Evolutionary conservation across 306 rosid genomes (phyloP).

Genomic region (Cicer arietinum): DNA sequence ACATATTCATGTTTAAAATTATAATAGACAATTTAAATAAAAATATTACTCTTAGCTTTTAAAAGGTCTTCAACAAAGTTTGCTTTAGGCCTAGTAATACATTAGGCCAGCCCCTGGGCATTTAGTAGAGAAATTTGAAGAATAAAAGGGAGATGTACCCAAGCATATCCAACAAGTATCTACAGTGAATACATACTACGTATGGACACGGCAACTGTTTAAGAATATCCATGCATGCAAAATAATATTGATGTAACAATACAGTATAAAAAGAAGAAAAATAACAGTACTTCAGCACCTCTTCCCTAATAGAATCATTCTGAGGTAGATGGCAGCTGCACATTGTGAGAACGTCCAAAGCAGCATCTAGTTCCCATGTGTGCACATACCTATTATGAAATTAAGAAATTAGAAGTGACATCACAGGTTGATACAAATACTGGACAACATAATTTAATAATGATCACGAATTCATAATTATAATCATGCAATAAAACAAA

Average conservation of each 20-base stretch:
- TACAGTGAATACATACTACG: not conserved
- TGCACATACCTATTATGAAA: constrained; percentile 71
- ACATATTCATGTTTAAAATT: not conserved
- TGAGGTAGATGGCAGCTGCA: constrained; percentile 93
- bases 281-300: constrained; percentile 61
- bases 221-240: constrained; percentile 20
- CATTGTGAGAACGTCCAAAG: constrained; percentile 96
- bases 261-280: constrained; percentile 31
- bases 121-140: constrained; percentile 4
- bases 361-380: constrained; percentile 91
- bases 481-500: constrained; percentile 31
- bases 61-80: not conserved
- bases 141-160: not conserved
- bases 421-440: constrained; percentile 31
- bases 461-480: constrained; percentile 4
- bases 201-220: not conserved
- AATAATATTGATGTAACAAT: constrained; percentile 20
- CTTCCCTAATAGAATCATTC: constrained; percentile 62
- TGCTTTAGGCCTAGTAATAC: not conserved
- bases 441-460: constrained; percentile 16
- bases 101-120: not conserved
- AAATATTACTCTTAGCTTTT: not conserved
- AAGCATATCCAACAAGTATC: constrained; percentile 21
- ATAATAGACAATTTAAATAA: not conserved
- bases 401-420: constrained; percentile 31